A percentile compares a stretch with the other conserved stretches of the same genome.
These are phyloP conservation scores for Colletotrichum truncatum DNA, from an alignment of 2,329 filamentous ascomycete species.

Conservation along the genomic window DNA sequence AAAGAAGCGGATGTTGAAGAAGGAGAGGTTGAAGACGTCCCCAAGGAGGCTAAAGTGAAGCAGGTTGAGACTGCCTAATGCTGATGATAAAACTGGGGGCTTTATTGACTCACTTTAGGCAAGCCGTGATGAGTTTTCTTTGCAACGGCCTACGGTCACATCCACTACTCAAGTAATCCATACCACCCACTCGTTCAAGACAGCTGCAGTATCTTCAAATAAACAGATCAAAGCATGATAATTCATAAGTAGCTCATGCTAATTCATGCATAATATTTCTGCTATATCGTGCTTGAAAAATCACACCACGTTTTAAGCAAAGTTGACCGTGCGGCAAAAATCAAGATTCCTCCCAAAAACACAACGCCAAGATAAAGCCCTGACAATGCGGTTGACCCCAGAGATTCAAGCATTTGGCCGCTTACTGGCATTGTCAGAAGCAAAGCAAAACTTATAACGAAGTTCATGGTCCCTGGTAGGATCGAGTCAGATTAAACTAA, in stretches of 20 bases:
- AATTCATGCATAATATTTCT: too few relatives aligned
- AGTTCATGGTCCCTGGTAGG: conserved; percentile 47
- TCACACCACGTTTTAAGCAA: conserved; percentile 5
- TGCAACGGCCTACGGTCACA: too few relatives aligned
- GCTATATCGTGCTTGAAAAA: background rate
- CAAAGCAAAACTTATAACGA: conserved; percentile 53
- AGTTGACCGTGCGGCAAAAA: conserved; percentile 35
- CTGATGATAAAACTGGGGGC: background rate
- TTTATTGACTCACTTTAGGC: background rate
- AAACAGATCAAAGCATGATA: too few relatives aligned
- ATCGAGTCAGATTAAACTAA: too few relatives aligned
- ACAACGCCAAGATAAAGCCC: conserved; percentile 55
- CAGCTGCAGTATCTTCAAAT: too few relatives aligned
- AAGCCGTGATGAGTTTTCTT: too few relatives aligned
- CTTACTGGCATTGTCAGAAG: conserved; percentile 54
- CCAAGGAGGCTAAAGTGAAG: background rate
- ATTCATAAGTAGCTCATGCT: too few relatives aligned
- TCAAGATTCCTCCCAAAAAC: conserved; percentile 41
- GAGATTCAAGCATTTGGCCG: conserved; percentile 53
- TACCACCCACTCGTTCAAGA: too few relatives aligned
- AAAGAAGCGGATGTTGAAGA: background rate
- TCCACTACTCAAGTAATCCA: too few relatives aligned
- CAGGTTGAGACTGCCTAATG: conserved; percentile 3
- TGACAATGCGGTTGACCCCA: conserved; percentile 52
- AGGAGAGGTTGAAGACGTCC: background rate